A percentile compares a stretch with the other conserved stretches of the same genome.
Conservation (phyloP, 2,329 filamentous ascomycete species). For the Aspergillaceae sp. region DNA sequence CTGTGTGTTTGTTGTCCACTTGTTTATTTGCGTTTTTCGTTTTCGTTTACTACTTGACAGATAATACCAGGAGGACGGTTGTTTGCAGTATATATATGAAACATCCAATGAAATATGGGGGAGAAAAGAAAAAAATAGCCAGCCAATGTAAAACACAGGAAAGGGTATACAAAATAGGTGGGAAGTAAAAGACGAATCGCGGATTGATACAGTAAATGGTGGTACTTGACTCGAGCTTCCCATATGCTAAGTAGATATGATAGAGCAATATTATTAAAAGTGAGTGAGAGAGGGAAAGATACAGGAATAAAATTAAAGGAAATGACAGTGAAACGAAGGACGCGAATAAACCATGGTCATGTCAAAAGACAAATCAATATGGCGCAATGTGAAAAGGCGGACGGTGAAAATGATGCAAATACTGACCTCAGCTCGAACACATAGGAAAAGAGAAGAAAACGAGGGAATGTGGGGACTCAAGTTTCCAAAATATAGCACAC, state of each 20-base stretch:
- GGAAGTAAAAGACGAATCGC: conserved; percentile 1
- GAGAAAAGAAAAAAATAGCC: conserved; percentile 7
- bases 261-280: conserved; percentile 1
- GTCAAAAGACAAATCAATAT: background rate
- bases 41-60: background rate
- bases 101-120: background rate
- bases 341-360: background rate
- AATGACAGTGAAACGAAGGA: conserved; percentile 2
- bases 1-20: conserved; percentile 1
- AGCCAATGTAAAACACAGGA: conserved; percentile 6
- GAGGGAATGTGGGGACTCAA: background rate
- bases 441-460: background rate
- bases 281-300: conserved; percentile 3
- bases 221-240: background rate
- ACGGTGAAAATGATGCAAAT: conserved; percentile 1
- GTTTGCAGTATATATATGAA: conserved; percentile 1
- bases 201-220: no score
- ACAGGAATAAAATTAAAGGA: background rate
- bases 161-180: conserved; percentile 16
- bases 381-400: conserved; percentile 2
- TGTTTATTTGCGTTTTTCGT: background rate
- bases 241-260: conserved; percentile 1
- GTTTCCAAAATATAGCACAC: conserved; percentile 7
- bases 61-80: background rate
- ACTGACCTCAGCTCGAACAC: background rate